Evolutionary conservation across 2,329 filamentous ascomycete species (phyloP), one percentile per base, ranked within the genome.

Genomic region (Epichloe amarillans): DNA sequence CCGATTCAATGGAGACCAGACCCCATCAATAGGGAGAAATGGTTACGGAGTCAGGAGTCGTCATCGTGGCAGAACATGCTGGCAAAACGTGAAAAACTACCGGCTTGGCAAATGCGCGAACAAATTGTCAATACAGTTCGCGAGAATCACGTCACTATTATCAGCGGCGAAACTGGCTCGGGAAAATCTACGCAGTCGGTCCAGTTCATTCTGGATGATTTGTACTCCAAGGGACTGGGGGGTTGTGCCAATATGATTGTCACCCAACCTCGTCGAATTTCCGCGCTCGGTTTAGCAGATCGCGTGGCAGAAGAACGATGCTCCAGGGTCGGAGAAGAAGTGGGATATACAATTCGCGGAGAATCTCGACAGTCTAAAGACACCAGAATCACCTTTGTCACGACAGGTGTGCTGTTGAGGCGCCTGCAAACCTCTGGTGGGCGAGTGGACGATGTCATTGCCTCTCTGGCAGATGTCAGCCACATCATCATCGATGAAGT

Each of bases 141-240:
- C 41, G 71, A 75, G 4, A 82, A 91, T 61, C 84, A 96, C 65
- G 89, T 98, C 47, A 95, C 88, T 1, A 96, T 98, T 60, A 93
- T 98, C 59, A 94, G 90, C 42, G 93, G 93, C 58, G 93, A 97
- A 69, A 98, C 93, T 4, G 93, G 93, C 49, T 95, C 88, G 17
- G 93, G 93, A 62, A 98, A 98, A 68, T 95, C 88, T 46, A 97
- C 93, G 0, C 93, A 98, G 65, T 93, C 88, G 2, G 88, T 97
- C 36, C 93, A 98, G 65, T 98, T 97, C 66, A 77, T 98, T 42
- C 74, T 98, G 1, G 93, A 98, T 60, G 88, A 97, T 59, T 72
- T 97, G 55, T 95, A 96, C 59, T 75, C 78, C 54, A 76, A 79
- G 44, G 80, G 83, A 7, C 73, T 94, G 8, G 93, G 91, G 91